phyloP scores from a whole-genome alignment of 2,329 filamentous ascomycete genomes.

The Monosporascus sp. region DNA sequence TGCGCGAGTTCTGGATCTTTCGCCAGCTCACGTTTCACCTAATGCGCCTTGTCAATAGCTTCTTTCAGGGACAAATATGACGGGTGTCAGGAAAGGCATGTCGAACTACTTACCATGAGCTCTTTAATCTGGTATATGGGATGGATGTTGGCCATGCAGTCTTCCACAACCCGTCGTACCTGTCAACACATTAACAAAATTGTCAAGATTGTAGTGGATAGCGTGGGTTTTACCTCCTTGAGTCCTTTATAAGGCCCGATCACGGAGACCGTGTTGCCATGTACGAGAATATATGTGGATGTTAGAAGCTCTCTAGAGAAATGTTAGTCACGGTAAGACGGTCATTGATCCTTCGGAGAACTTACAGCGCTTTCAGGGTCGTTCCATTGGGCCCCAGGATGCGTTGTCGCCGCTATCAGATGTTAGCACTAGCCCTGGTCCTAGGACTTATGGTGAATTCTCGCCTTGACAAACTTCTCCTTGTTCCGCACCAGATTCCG shows the following conservation, averaged over 20 bases:
- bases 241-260: slow-evolving; percentile 93
- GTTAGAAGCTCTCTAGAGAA: slow-evolving; percentile 71
- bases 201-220: background rate
- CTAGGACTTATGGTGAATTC: background rate
- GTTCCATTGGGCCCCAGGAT: slow-evolving; percentile 88
- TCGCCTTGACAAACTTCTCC: slow-evolving; percentile 79
- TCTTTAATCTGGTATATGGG: slow-evolving; percentile 78
- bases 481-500: slow-evolving; percentile 86
- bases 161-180: slow-evolving; percentile 77
- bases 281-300: slow-evolving; percentile 86
- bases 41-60: slow-evolving; percentile 38
- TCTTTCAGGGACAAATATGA: too few relatives aligned
- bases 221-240: slow-evolving; percentile 56
- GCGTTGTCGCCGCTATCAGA: slow-evolving; percentile 63
- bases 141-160: slow-evolving; percentile 96
- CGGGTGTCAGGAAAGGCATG: slow-evolving; percentile 31
- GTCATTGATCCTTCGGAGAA: background rate
- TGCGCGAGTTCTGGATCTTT: slow-evolving; percentile 82
- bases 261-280: slow-evolving; percentile 88
- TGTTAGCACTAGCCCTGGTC: background rate
- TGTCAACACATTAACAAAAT: background rate
- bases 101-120: slow-evolving; percentile 69
- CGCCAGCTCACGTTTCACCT: slow-evolving; percentile 84
- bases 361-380: slow-evolving; percentile 79
- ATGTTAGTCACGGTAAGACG: background rate